Evolutionary conservation across 495 filamentous ascomycete genomes (phyloP).

Genomic region (Penicillium ucsense): DNA sequence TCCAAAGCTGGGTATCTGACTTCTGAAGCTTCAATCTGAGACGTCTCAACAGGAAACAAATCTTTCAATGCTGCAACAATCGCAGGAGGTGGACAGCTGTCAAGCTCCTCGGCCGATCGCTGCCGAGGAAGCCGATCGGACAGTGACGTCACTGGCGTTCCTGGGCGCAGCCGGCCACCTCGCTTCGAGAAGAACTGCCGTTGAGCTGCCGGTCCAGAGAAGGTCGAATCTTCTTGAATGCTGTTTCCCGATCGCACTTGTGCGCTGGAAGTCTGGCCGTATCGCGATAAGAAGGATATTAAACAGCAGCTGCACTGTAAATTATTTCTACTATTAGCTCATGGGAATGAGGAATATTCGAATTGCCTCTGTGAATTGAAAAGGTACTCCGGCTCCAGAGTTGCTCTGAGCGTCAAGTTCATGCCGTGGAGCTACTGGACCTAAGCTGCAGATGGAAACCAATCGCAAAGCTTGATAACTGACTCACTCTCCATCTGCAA

Average conservation of each 20-base stretch:
- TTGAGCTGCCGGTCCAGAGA: background rate
- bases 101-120: conserved; percentile 5
- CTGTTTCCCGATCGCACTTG: too few species aligned
- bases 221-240: background rate
- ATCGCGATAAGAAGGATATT: too few species aligned
- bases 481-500: too few species aligned
- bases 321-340: background rate
- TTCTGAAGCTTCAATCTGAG: background rate
- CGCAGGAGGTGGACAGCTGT: background rate
- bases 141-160: conserved; percentile 11
- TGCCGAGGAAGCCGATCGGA: conserved; percentile 1
- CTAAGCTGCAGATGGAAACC: too few species aligned
- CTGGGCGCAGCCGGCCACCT: background rate
- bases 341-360: background rate
- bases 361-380: conserved; percentile 12
- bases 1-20: background rate
- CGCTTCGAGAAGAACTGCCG: background rate
- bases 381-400: conserved; percentile 13
- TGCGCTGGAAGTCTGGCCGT: too few species aligned
- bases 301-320: too few species aligned
- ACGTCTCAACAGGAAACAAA: too few species aligned
- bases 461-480: too few species aligned
- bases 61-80: background rate
- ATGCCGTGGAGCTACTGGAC: too few species aligned
- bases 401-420: background rate